Conservation (phyloP, 2,329 filamentous ascomycete species). For the Sporothrix dimorphospora region DNA sequence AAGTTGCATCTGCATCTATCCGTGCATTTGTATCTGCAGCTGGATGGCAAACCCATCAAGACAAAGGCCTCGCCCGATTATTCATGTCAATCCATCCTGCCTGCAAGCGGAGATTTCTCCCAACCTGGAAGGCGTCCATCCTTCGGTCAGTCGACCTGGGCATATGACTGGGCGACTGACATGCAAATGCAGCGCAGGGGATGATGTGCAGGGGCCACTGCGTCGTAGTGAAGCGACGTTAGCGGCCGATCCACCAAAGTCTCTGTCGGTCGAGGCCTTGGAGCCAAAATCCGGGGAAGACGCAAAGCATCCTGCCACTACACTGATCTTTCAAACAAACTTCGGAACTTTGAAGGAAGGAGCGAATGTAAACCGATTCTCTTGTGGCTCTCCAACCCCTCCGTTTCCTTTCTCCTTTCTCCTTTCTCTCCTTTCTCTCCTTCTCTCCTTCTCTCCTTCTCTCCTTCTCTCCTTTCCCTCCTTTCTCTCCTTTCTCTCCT, state of each 20-base stretch:
- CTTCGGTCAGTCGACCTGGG: background rate
- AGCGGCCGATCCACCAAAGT: background rate
- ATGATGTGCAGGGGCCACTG: background rate
- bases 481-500: background rate
- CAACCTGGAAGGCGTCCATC: background rate
- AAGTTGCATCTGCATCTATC: constrained; percentile 6
- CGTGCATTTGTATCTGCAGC: background rate
- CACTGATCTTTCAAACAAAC: background rate
- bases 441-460: background rate
- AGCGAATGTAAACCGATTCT: background rate
- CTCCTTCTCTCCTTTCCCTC: background rate
- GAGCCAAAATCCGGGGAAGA: background rate
- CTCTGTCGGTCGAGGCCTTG: background rate
- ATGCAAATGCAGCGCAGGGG: background rate
- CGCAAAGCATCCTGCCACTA: background rate
- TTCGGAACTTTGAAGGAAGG: too few relatives aligned
- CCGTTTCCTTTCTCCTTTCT: too few relatives aligned
- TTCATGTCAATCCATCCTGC: background rate
- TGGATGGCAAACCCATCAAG: background rate
- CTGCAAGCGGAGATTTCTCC: constrained; percentile 12
- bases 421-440: too few relatives aligned
- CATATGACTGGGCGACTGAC: background rate
- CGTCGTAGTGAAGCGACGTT: background rate
- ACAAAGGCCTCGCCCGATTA: background rate
- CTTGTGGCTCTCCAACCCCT: background rate